Base-by-base conservation (phyloP, 306 rosid genomes). In the Vigna radiata region DNA sequence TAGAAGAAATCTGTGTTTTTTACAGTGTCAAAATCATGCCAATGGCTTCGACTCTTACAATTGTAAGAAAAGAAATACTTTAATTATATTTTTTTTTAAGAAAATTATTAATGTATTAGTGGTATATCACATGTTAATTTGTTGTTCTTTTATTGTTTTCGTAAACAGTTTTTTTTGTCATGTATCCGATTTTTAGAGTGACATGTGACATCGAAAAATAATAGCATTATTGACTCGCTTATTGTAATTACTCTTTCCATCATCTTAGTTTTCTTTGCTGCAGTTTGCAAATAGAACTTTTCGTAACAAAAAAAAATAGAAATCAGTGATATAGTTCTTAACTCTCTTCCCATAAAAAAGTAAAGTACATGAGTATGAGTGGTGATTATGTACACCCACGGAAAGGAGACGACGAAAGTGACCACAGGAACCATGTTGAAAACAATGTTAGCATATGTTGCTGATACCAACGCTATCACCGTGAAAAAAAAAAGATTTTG, bases 21-120 rank as follows among this genome's bases (percentile, higher is more conserved):
- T 10, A 33, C 48, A 6, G 4, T 14, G 62, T 41, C 17, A 21
- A 5, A 21, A 33, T 66, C 74, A 79, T 12, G 72, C 46, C 77
- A 81, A 94, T 94, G 98, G 96, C 97, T 80, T 62, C 81, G 68
- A 85, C 86, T 64, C 87, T 84, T 33, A 36, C 53, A 1, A 5
- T 76, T 17, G 21, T 50, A 14, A 58, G 88, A 67, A 73, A 19
- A n/a, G n/a, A n/a, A n/a, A n/a, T n/a, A n/a, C n/a, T n/a, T n/a
- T n/a, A n/a, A n/a, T n/a, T n/a, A n/a, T n/a, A n/a, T n/a, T n/a
- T n/a, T n/a, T n/a, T n/a, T n/a, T n/a, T n/a, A n/a, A n/a, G n/a
- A n/a, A n/a, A n/a, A n/a, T n/a, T n/a, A n/a, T n/a, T n/a, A n/a
- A n/a, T n/a, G n/a, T n/a, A n/a, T n/a, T n/a, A n/a, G n/a, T n/a